Evolutionary conservation across 1,284 basidiomycete species (phyloP).

Genomic region (Athelia sp.): DNA sequence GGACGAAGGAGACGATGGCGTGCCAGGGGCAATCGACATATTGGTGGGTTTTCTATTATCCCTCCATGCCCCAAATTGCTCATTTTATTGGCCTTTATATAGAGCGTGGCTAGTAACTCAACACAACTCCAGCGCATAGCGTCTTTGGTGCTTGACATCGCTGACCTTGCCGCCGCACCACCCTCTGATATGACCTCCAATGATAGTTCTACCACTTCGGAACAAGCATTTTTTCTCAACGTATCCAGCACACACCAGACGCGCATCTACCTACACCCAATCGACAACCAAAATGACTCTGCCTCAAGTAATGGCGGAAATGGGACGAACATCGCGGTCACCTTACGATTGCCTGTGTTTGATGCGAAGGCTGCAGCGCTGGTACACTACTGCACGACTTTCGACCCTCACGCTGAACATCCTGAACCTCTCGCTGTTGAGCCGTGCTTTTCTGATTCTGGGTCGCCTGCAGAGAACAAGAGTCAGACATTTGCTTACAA

Average conservation of each 20-base stretch:
- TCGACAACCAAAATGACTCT: constrained; percentile 9
- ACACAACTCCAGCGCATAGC: constrained; percentile 32
- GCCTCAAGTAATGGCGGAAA: neutral
- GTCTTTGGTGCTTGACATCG: constrained; percentile 38
- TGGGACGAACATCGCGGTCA: constrained; percentile 24
- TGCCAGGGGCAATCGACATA: constrained; percentile 43
- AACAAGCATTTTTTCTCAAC: constrained; percentile 39
- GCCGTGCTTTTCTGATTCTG: constrained; percentile 27
- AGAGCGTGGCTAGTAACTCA: constrained; percentile 19
- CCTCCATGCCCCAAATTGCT: constrained; percentile 3
- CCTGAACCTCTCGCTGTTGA: constrained; percentile 47
- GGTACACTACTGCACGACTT: constrained; percentile 54
- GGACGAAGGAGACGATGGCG: constrained; percentile 16
- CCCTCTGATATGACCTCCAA: too few species aligned
- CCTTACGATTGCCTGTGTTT: constrained; percentile 42
- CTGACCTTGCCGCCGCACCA: constrained; percentile 11
- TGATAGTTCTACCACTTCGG: constrained; percentile 13
- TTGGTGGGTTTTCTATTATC: constrained; percentile 28
- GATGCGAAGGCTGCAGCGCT: constrained; percentile 29
- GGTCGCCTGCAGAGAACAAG: constrained; percentile 3
- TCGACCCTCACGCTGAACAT: constrained; percentile 42
- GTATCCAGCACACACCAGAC: constrained; percentile 52
- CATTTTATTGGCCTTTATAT: neutral
- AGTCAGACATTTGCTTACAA: constrained; percentile 62
- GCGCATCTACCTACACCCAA: constrained; percentile 41